Percentiles rank a stretch among this genome's conserved stretches.
Evolutionary conservation across 2,329 filamentous ascomycete genomes (phyloP).

Genomic region (Pseudogymnoascus sp.): DNA sequence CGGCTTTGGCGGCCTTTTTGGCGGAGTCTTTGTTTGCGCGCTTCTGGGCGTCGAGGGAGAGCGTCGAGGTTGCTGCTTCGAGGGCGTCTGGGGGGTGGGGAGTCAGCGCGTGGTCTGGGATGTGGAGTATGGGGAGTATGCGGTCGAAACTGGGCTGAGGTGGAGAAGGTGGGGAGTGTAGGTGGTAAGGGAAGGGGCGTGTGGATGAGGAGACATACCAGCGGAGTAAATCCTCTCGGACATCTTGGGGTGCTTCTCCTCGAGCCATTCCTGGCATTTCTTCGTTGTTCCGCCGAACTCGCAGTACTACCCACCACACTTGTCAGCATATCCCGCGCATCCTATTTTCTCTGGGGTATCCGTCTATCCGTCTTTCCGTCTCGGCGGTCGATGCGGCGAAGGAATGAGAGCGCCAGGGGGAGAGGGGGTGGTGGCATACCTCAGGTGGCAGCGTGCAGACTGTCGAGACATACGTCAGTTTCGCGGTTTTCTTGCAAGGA

Average conservation of each 20-base stretch:
- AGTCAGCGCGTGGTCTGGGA: slow-evolving; percentile 12
- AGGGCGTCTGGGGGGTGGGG: slow-evolving; percentile 55
- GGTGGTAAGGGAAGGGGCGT: background rate
- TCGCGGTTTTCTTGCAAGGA: slow-evolving; percentile 9
- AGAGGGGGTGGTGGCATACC: slow-evolving; percentile 34
- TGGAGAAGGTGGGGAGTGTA: background rate
- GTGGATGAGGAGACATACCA: slow-evolving; percentile 45
- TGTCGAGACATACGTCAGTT: slow-evolving; percentile 27
- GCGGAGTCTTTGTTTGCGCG: slow-evolving; percentile 91
- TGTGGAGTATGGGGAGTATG: background rate
- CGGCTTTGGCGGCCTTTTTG: slow-evolving; percentile 94
- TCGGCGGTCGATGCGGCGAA: background rate
- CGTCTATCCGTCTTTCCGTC: background rate
- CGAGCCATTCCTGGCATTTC: slow-evolving; percentile 96
- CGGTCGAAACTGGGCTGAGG: slow-evolving; percentile 1
- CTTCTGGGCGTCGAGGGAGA: slow-evolving; percentile 87
- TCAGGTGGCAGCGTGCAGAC: slow-evolving; percentile 60
- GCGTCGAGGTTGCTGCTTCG: slow-evolving; percentile 72
- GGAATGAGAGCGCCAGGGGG: background rate
- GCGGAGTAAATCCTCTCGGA: slow-evolving; percentile 79
- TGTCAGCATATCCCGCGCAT: slow-evolving; percentile 15
- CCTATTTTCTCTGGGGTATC: background rate
- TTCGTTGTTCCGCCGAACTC: slow-evolving; percentile 95
- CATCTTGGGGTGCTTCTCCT: slow-evolving; percentile 63
- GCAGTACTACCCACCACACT: slow-evolving; percentile 65